A percentile compares a stretch with the other conserved stretches of the same genome.
Evolutionary conservation across 192 early-diverging fungal genomes (phyloP).

Genomic region (Phlyctochytrium bullatum): DNA sequence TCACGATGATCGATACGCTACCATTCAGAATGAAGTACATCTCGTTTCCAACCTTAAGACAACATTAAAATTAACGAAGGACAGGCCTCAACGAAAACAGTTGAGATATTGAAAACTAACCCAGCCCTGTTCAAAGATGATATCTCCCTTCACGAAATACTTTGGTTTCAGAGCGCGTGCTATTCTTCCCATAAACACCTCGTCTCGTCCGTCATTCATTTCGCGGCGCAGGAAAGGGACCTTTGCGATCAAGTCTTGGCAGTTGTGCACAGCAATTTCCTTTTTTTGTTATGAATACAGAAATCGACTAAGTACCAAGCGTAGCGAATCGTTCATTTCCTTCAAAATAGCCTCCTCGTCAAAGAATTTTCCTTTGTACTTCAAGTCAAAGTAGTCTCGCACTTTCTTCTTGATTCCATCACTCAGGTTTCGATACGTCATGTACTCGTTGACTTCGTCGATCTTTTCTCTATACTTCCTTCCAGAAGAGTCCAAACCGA

Average conservation of each 20-base stretch:
- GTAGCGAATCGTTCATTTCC: constrained; percentile 46
- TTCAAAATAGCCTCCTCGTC: constrained; percentile 41
- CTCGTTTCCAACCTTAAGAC: constrained; percentile 36
- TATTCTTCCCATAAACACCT: constrained; percentile 39
- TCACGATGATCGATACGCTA: constrained; percentile 33
- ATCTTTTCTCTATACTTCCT: constrained; percentile 46
- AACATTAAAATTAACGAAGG: no score
- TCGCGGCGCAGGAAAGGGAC: constrained; percentile 46
- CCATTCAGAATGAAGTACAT: constrained; percentile 51
- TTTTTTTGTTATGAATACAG: not conserved
- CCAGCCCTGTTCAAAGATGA: constrained; percentile 46
- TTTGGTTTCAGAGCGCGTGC: constrained; percentile 36
- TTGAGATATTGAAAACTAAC: constrained; percentile 15
- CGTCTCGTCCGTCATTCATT: constrained; percentile 42
- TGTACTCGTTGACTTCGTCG: constrained; percentile 55
- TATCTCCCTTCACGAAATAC: constrained; percentile 45
- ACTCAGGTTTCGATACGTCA: constrained; percentile 41
- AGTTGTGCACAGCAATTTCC: constrained; percentile 52
- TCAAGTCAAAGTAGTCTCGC: constrained; percentile 42
- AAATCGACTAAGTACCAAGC: constrained; percentile 25
- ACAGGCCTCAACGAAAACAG: not conserved
- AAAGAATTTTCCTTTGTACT: constrained; percentile 53
- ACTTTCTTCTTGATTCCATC: constrained; percentile 31
- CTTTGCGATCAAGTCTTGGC: constrained; percentile 43
- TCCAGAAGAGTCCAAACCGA: constrained; percentile 48